Percentiles rank a stretch among this genome's conserved stretches.
These are phyloP conservation scores for Mikania micrantha DNA, from an alignment of 129 eudicot genomes.

Conservation along the genomic window DNA sequence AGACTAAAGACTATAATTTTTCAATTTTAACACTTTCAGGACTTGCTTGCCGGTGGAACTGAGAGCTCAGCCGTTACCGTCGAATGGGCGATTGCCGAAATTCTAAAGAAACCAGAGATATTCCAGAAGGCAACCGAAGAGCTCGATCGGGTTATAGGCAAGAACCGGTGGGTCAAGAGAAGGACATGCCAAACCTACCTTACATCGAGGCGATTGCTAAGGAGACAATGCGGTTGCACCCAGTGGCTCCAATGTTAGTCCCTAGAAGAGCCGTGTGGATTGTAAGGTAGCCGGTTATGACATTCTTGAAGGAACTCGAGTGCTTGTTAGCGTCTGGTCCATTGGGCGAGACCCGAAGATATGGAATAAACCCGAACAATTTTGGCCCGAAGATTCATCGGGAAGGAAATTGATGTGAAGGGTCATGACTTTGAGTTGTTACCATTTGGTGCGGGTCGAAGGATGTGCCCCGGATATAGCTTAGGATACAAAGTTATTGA, in stretches of 20 bases:
- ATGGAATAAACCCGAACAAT: conserved; percentile 47
- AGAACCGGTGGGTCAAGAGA: conserved; percentile 28
- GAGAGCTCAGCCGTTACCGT: conserved; percentile 40
- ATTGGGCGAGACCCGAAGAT: conserved; percentile 39
- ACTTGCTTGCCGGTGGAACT: conserved; percentile 40
- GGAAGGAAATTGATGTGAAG: conserved; percentile 31
- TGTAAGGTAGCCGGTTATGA: conserved; percentile 42
- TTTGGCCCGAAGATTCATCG: conserved; percentile 42
- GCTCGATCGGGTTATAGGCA: conserved; percentile 33
- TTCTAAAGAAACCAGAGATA: conserved; percentile 30
- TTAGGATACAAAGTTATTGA: conserved; percentile 42
- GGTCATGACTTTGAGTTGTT: conserved; percentile 41
- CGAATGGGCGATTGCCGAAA: conserved; percentile 38
- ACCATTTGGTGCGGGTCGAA: conserved; percentile 49
- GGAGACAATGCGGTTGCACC: conserved; percentile 40
- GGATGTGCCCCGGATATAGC: conserved; percentile 48
- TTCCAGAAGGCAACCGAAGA: conserved; percentile 39
- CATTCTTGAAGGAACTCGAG: conserved; percentile 29
- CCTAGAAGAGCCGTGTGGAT: conserved; percentile 36
- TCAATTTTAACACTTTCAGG: conserved; percentile 1
- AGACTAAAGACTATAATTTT: too few species aligned
- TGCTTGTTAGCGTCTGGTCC: conserved; percentile 44
- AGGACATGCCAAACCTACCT: conserved; percentile 37
- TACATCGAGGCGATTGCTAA: conserved; percentile 30
- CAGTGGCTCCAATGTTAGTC: conserved; percentile 35